Evolutionary conservation across 1,284 basidiomycete species (phyloP).

Genomic region (Flammula alnicola): DNA sequence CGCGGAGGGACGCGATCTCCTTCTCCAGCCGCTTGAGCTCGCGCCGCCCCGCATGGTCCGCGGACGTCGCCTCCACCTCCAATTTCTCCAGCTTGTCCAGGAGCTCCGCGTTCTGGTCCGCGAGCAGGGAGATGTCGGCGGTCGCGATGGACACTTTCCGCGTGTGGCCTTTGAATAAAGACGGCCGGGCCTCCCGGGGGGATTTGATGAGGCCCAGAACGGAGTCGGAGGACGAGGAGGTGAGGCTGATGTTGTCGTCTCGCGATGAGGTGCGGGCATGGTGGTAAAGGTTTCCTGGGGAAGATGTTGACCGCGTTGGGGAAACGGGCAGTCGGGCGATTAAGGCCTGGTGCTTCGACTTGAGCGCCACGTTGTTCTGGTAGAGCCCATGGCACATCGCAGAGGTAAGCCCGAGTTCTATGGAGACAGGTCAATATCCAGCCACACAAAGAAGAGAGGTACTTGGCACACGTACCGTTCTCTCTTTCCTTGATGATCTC

Average conservation of each 20-base stretch:
- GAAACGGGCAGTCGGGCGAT: slow-evolving; percentile 62
- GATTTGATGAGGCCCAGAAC: slow-evolving; percentile 21
- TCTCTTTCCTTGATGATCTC: slow-evolving; percentile 77
- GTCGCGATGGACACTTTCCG: slow-evolving; percentile 69
- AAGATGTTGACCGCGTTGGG: slow-evolving; percentile 34
- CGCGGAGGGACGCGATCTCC: slow-evolving; percentile 71
- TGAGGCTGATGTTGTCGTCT: slow-evolving; percentile 16
- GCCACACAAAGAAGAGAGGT: slow-evolving; percentile 6
- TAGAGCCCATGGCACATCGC: slow-evolving; percentile 71
- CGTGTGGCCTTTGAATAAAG: slow-evolving; percentile 40
- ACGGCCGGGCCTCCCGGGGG: slow-evolving; percentile 29
- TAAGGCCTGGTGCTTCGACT: slow-evolving; percentile 69
- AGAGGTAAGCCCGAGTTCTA: slow-evolving; percentile 73
- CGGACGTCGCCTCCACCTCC: slow-evolving; percentile 67
- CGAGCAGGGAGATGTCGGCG: slow-evolving; percentile 69
- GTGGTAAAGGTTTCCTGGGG: slow-evolving; percentile 31
- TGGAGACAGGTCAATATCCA: slow-evolving; percentile 16
- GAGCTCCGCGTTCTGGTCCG: slow-evolving; percentile 83
- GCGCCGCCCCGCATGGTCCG: slow-evolving; percentile 70
- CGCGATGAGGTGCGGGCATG: slow-evolving; percentile 16
- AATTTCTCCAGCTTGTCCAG: slow-evolving; percentile 74
- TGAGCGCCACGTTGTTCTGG: slow-evolving; percentile 69
- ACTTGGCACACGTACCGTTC: slow-evolving; percentile 56
- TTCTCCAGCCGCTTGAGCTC: slow-evolving; percentile 75
- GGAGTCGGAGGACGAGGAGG: slow-evolving; percentile 25